Base-by-base conservation (phyloP, 164 flowering plant species). In the Litsea cubeba region DNA sequence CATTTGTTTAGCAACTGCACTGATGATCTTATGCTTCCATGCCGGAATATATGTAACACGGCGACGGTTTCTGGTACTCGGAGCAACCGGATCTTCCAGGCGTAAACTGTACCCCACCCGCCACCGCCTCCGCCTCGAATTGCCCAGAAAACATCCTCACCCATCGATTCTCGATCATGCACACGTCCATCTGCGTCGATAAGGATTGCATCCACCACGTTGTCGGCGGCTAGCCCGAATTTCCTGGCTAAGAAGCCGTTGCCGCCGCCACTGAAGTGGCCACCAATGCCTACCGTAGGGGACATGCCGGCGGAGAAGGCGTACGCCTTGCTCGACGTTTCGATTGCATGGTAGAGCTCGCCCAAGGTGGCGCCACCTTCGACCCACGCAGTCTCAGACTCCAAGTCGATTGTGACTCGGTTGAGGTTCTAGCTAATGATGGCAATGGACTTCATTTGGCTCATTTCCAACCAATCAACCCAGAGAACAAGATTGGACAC, bases 331-430 rank as follows among this genome's bases (percentile, higher is more conserved):
- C 74, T 79, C 17, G 77, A 32, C 69, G 63, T 25, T 12, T 78
- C 71, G 24, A 81, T 76, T 12, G 69, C 69, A 46, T 79, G 62
- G 66, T 79, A 81, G 3, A 69, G 32, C 74, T 81, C 78, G 49
- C 84, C 84, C n/a, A 81, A 77, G 2, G 84, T 81, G 1, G 81
- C 81, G 5, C 84, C 84, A 15, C 78, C 80, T 69, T 74, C 76
- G 1, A 81, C 75, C 84, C 81, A 81, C 12, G 80, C 81, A 0
- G 80, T 81, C 66, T 74, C 71, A 0, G 76, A 70, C 12, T 64
- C 70, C 35, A 76, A 18, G 67, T 81, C 81, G 0, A 79, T 74
- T 2, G 60, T 71, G 32, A 79, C 72, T 20, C 26, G 15, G 69
- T 74, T 79, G 2, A 79, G 57, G 71, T 35, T 35, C 46, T 6